Evolutionary conservation across 257 asterid genomes (phyloP).

Genomic region (Schizonepeta tenuifolia): DNA sequence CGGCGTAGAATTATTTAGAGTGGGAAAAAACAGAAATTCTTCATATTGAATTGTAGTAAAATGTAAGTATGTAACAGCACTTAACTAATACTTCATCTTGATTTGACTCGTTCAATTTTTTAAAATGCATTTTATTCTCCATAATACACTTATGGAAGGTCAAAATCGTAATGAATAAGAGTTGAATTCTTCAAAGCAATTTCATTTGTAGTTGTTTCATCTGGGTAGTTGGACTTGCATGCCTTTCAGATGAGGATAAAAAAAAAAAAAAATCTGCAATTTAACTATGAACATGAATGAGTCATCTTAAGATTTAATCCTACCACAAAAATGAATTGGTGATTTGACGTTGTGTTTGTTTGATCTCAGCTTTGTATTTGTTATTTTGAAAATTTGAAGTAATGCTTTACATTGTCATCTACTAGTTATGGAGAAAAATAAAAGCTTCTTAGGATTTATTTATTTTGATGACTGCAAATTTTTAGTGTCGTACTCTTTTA

Average conservation of each 20-base stretch:
- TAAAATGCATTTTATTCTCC: not conserved
- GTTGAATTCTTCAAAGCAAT: not conserved
- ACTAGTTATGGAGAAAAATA: not conserved
- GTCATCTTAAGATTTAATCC: not conserved
- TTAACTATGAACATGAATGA: not conserved
- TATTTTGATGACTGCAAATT: not conserved
- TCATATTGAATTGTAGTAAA: not conserved
- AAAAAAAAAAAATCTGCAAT: not conserved
- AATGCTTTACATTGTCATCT: not conserved
- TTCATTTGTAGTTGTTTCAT: not conserved
- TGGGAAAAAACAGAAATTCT: not conserved
- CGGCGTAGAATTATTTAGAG: not conserved
- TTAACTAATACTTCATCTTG: not conserved
- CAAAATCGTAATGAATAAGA: not conserved
- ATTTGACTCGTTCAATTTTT: not conserved
- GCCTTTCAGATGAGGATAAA: not conserved
- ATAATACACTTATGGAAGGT: not conserved
- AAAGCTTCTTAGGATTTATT: not conserved
- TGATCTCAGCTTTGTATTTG: not conserved
- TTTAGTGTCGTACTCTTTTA: not conserved
- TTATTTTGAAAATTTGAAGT: not conserved
- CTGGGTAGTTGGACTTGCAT: not conserved
- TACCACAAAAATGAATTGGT: not conserved
- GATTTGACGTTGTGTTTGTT: slow-evolving; percentile 2
- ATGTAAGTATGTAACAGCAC: not conserved